Evolutionary conservation across 257 asterid genomes (phyloP), one percentile per base, ranked within the genome.

Genomic region (Solanum bukasovii): DNA sequence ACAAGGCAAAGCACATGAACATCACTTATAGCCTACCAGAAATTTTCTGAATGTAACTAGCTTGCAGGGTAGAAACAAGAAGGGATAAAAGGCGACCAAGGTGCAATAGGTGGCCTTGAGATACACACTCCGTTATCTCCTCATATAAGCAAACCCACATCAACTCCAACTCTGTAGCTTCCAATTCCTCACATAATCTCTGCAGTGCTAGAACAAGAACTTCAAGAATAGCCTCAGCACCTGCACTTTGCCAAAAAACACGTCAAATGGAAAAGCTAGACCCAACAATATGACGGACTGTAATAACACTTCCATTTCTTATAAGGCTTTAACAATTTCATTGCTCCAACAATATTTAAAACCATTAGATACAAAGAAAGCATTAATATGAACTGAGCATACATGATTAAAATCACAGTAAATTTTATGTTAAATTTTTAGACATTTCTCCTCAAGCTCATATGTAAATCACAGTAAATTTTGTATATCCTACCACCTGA

Each of bases 171-270:
- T 92, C 98, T 79, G 9, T 42, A 20, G 93, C 90, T 85, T 95
- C 95, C 70, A 96, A 91, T 87, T 94, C 94, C 78, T 89, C 91
- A 82, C 90, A 91, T 67, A 97, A 92, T 91, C 95, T 91, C 92
- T 90, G 91, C 83, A 96, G 94, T 86, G 94, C 93, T 87, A 92
- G 87, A 74, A 84, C 84, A 38, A 96, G 90, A 90, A 93, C 97
- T 91, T 93, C 97, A 86, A 94, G 93, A 88, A 93, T 89, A 87
- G 93, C 88, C 85, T 82, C 91, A 21, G 94, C 89, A 75, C 94
- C 98, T 94, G 93, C 84, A 93, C 46, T 61, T 18, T 42, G 71
- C 73, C 70, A 91, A 68, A 87, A 40, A 87, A 81, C 73, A 40
- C 40, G 86, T 11, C 44, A 82, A 82, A 82, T 18, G 40, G 40